phyloP scores from a whole-genome alignment of 768 basidiomycete species.

The Favolaschia claudopus region DNA sequence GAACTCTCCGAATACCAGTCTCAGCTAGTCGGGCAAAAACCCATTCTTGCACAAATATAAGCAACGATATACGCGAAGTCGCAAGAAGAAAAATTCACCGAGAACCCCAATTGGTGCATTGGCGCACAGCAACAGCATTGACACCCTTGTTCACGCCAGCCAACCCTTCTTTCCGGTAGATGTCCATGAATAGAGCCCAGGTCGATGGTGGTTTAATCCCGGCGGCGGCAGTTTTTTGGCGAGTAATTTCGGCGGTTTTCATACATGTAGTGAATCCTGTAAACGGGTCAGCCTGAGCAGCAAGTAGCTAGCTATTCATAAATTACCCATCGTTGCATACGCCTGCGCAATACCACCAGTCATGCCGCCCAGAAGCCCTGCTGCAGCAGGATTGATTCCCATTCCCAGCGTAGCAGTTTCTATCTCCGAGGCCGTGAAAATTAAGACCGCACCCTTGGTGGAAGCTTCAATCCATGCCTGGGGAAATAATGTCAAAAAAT shows the following conservation, averaged over 20 bases:
- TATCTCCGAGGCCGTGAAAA: conserved; percentile 96
- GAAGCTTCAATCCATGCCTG: conserved; percentile 99
- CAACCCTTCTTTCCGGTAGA: conserved; percentile 92
- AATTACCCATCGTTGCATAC: conserved; percentile 99
- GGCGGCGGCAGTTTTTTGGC: conserved; percentile 86
- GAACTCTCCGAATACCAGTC: conserved; percentile 72
- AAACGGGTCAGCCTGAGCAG: conserved; percentile 3
- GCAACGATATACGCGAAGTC: conserved; percentile 14
- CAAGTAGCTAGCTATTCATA: neutral
- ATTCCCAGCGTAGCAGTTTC: conserved; percentile 70
- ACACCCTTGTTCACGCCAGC: conserved; percentile 99
- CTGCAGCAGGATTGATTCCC: conserved; percentile 81
- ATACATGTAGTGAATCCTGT: conserved; percentile 98
- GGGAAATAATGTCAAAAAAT: conserved; percentile 4
- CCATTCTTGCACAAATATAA: conserved; percentile 69
- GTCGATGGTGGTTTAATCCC: conserved; percentile 92
- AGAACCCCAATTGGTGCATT: conserved; percentile 94
- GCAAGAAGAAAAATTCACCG: conserved; percentile 57
- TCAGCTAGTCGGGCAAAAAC: conserved; percentile 96
- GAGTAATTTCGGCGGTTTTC: conserved; percentile 99
- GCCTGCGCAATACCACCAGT: conserved; percentile 97
- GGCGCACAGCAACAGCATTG: conserved; percentile 90
- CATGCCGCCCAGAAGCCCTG: conserved; percentile 96
- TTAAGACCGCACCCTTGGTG: conserved; percentile 94
- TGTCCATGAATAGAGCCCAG: conserved; percentile 94